A percentile compares a stretch with the other conserved stretches of the same genome.
phyloP scores from a whole-genome alignment of 805 yeast genomes.

The Hanseniaspora lindneri region DNA sequence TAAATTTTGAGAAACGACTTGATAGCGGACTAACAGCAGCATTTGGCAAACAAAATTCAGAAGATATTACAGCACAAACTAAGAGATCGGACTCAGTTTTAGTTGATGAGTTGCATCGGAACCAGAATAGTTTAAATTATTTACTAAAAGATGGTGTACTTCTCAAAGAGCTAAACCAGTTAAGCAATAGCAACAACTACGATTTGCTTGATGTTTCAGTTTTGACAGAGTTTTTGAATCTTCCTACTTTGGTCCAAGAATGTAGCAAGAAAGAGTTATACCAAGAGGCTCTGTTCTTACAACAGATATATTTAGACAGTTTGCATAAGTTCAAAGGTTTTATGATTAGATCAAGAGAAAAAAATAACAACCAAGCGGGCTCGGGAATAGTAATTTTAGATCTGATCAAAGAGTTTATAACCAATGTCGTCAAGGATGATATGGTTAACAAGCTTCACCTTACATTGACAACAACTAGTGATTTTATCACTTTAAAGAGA shows the following conservation, averaged over 20 bases:
- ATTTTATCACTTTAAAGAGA: conserved; percentile 24
- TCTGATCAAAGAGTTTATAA: conserved; percentile 24
- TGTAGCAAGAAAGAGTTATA: conserved; percentile 80
- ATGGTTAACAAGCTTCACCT: conserved; percentile 65
- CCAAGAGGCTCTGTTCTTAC: conserved; percentile 77
- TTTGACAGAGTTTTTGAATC: conserved; percentile 36
- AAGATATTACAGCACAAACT: too few species aligned
- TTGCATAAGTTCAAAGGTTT: conserved; percentile 56
- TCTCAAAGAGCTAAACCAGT: background rate
- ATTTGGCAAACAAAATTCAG: background rate
- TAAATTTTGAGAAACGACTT: background rate
- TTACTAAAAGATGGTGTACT: background rate
- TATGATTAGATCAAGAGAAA: conserved; percentile 24
- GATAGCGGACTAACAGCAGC: background rate
- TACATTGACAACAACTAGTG: conserved; percentile 43
- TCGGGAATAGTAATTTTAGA: conserved; percentile 20
- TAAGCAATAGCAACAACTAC: background rate
- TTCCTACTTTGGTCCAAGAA: conserved; percentile 73
- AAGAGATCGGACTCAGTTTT: background rate
- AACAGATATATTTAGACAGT: conserved; percentile 52
- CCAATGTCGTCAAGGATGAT: conserved; percentile 30
- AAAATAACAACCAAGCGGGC: too few species aligned
- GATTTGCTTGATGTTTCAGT: conserved; percentile 63
- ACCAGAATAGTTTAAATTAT: conserved; percentile 2
- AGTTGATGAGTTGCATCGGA: conserved; percentile 1